Base-by-base conservation (phyloP, 2,329 filamentous ascomycete genomes). In the Aureobasidium sp. region DNA sequence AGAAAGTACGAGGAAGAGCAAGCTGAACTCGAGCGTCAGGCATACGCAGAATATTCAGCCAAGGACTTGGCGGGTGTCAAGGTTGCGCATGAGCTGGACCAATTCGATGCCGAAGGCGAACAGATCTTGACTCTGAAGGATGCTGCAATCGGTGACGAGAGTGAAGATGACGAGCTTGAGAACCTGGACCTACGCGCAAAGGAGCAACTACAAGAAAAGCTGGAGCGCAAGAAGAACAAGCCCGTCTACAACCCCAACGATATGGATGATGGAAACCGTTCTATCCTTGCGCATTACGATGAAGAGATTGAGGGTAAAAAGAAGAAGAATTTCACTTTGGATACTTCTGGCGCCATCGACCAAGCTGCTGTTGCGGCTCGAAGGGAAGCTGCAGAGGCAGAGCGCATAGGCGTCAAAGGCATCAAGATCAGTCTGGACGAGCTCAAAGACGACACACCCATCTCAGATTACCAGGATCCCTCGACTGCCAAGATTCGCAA, bases 71-170 rank as follows among this genome's bases (percentile, higher is more conserved):
- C 91, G 0, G 94, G 93, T 41, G 87, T 99, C 68, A 94, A 90
- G 72, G 93, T 99, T 58, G 92, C 87, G 5, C 94, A 99, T 73
- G 91, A 96, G 72, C 76, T 92, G 63, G 84, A 84, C 5, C 84
- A 89, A 25, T 93, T 99, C 65, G 86, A 90, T 27, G 90, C 91
- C 58, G 65, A 69, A 41, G 80, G 90, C 63, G 92, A 96, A 63
- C 91, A 97, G 71, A 86, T 99, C 36, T 79, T 99, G 59, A 97
- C 93, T 0, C 82, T 99, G n/a, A 97, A 96, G 71, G 94, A 99
- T 75, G 84, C 89, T 0, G 90, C 89, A 0, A 90, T 99, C 61
- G 84, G 91, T 53, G 85, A 90, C 11, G 78, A 80, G 63, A 91
- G 91, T 31, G 89, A 91, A 63, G 93, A 90, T 2, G 94, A 97